Conservation (phyloP, 345 rosid genomes). For the Arabis hirsuta region DNA sequence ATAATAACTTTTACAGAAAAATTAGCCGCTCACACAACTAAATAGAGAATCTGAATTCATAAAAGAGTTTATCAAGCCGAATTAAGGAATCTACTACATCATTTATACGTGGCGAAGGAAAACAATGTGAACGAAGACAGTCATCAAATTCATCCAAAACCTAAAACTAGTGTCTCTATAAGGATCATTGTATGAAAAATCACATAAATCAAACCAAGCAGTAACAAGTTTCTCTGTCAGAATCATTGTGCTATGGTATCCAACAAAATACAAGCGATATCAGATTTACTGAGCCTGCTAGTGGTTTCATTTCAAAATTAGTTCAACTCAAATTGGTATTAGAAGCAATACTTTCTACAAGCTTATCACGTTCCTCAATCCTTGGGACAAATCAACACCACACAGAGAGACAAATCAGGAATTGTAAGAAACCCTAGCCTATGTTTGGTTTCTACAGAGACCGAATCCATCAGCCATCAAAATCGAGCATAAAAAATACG, state of each 20-base stretch:
- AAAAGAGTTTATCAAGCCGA: neutral
- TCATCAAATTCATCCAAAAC: neutral
- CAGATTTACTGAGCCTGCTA: neutral
- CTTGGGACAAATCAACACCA: neutral
- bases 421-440: constrained; percentile 34
- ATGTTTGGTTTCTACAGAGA: constrained; percentile 8
- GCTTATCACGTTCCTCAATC: constrained; percentile 20
- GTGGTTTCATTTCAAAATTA: constrained; percentile 6
- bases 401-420: neutral
- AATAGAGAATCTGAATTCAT: neutral
- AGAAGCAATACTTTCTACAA: neutral
- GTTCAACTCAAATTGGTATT: neutral
- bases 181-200: neutral
- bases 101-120: neutral
- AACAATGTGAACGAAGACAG: neutral
- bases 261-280: neutral
- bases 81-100: constrained; percentile 1
- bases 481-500: neutral
- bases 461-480: neutral
- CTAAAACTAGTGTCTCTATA: neutral
- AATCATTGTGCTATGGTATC: constrained; percentile 2
- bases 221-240: neutral
- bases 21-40: constrained; percentile 1
- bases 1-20: neutral
- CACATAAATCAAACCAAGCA: neutral